Evolutionary conservation across 2,329 filamentous ascomycete species (phyloP).

Genomic region (Alternaria triticimaculans): DNA sequence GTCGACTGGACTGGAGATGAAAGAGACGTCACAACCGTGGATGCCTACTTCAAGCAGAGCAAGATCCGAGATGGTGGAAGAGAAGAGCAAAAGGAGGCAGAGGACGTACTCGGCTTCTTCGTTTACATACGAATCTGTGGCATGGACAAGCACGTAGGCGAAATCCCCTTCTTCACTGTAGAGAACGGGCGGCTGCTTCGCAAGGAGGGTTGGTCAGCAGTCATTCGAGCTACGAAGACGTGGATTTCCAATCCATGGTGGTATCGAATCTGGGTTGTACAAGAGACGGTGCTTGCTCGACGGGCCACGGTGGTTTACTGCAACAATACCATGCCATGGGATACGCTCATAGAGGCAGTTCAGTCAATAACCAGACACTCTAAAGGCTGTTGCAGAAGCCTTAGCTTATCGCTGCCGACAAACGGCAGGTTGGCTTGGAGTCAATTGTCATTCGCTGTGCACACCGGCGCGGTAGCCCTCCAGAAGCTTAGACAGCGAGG

Average conservation of each 20-base stretch:
- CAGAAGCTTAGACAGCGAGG: neutral
- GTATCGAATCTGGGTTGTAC: conserved; percentile 23
- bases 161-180: conserved; percentile 6
- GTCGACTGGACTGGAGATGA: neutral
- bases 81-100: neutral
- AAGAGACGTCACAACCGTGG: neutral
- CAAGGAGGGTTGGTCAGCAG: neutral
- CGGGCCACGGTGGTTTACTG: conserved; percentile 15
- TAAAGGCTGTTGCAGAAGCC: neutral
- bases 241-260: conserved; percentile 2
- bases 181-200: neutral
- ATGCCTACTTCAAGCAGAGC: neutral
- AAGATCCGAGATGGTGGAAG: neutral
- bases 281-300: conserved; percentile 18
- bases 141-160: neutral
- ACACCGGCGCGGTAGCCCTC: neutral
- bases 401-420: neutral
- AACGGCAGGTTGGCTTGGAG: neutral
- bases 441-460: neutral
- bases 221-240: neutral
- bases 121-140: conserved; percentile 1
- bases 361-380: neutral
- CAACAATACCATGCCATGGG: conserved; percentile 13
- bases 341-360: conserved; percentile 10
- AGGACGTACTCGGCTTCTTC: conserved; percentile 4